Conservation (phyloP, 345 rosid genomes). For the Arabidopsis thaliana region DNA sequence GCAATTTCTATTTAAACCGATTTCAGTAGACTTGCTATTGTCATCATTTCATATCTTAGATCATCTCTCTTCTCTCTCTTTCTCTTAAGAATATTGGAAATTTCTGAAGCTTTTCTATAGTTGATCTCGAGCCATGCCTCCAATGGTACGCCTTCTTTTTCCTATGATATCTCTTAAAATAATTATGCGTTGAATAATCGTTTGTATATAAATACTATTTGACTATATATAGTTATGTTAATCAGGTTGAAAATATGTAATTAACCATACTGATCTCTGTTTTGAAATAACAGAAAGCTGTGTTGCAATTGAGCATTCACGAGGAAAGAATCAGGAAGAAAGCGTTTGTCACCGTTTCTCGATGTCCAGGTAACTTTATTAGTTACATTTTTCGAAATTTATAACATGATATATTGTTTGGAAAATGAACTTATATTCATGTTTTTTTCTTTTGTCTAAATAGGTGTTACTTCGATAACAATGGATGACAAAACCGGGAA, state of each 20-base stretch:
- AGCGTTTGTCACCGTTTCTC: conserved; percentile 56
- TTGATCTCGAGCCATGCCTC: conserved; percentile 24
- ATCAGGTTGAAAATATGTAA: background rate
- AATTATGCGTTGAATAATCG: background rate
- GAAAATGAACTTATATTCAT: background rate
- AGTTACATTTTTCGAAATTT: no score
- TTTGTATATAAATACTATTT: background rate
- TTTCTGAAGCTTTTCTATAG: conserved; percentile 11
- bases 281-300: conserved; percentile 56
- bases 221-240: background rate
- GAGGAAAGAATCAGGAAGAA: conserved; percentile 58
- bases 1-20: conserved; percentile 29
- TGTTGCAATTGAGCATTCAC: conserved; percentile 54
- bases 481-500: conserved; percentile 69
- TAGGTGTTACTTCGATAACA: conserved; percentile 57
- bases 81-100: background rate
- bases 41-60: conserved; percentile 30
- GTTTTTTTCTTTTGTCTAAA: background rate
- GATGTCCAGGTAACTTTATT: conserved; percentile 52
- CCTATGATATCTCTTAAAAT: background rate
- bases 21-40: background rate
- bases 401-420: background rate
- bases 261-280: background rate
- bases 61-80: background rate
- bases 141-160: conserved; percentile 13